phyloP scores from a whole-genome alignment of 331 rosid genomes.

The Cydonia oblonga region DNA sequence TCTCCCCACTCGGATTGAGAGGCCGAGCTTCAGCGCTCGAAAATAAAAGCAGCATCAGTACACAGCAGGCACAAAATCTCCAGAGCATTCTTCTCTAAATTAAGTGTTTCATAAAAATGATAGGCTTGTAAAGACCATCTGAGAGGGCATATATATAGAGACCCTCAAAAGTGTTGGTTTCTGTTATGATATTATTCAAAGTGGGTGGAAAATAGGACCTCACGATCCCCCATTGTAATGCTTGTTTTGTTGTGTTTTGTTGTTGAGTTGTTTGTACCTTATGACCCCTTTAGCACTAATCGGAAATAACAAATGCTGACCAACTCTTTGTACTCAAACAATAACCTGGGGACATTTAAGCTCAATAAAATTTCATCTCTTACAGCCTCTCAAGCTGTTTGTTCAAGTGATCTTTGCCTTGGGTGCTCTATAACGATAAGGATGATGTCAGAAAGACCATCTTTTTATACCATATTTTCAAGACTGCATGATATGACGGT shows the following conservation, averaged over 20 bases:
- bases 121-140: not conserved
- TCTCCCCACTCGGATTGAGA: not conserved
- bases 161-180: not conserved
- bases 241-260: not conserved
- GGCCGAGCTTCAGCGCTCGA: constrained; percentile 9
- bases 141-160: not conserved
- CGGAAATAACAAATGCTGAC: constrained; percentile 13
- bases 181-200: not conserved
- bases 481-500: too few relatives aligned
- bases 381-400: not conserved
- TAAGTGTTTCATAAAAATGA: not conserved
- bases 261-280: not conserved
- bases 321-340: not conserved
- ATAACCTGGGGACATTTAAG: not conserved
- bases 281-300: not conserved
- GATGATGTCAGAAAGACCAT: too few relatives aligned
- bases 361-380: not conserved
- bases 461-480: too few relatives aligned
- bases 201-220: constrained; percentile 4
- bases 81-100: not conserved
- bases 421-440: not conserved
- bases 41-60: constrained; percentile 7
- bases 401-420: not conserved
- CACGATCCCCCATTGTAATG: not conserved
- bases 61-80: not conserved